These are phyloP conservation scores for Jacaranda mimosifolia DNA, from an alignment of 257 asterid genomes.

Conservation along the genomic window DNA sequence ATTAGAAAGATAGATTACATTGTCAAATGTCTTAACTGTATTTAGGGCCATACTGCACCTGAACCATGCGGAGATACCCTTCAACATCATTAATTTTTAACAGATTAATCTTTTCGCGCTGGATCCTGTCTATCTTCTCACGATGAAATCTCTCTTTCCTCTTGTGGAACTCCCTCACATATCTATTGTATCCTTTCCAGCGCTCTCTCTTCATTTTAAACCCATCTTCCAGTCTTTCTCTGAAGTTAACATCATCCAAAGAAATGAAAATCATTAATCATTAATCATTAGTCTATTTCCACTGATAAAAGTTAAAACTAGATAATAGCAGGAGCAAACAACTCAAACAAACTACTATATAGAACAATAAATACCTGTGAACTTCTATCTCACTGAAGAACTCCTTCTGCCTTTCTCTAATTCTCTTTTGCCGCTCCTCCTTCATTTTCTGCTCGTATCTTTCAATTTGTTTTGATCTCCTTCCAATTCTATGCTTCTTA, in stretches of 20 bases:
- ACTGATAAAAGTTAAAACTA: slow-evolving; percentile 30
- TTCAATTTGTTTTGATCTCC: slow-evolving; percentile 96
- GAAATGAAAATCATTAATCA: slow-evolving; percentile 13
- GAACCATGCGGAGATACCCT: slow-evolving; percentile 99
- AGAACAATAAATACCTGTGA: slow-evolving; percentile 71
- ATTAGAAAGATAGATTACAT: slow-evolving; percentile 28
- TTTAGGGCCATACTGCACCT: slow-evolving; percentile 61
- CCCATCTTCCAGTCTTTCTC: slow-evolving; percentile 95
- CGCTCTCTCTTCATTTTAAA: slow-evolving; percentile 95
- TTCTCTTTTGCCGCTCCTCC: slow-evolving; percentile 97
- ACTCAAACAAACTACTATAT: slow-evolving; percentile 19
- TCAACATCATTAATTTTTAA: slow-evolving; percentile 97
- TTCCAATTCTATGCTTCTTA: slow-evolving; percentile 94
- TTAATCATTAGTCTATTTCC: not conserved
- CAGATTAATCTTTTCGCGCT: slow-evolving; percentile 97
- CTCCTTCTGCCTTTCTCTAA: slow-evolving; percentile 96
- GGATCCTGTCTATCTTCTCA: slow-evolving; percentile 98
- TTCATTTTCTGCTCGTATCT: slow-evolving; percentile 97
- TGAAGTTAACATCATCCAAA: slow-evolving; percentile 44
- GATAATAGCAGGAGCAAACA: slow-evolving; percentile 32
- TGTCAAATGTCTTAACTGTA: slow-evolving; percentile 20
- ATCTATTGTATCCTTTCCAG: slow-evolving; percentile 88
- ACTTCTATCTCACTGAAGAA: slow-evolving; percentile 94
- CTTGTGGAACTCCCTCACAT: slow-evolving; percentile 92
- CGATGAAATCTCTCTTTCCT: slow-evolving; percentile 97